Evolutionary conservation across 108 stramenopile species (phyloP).

Genomic region (Cyclotella distinguenda): DNA sequence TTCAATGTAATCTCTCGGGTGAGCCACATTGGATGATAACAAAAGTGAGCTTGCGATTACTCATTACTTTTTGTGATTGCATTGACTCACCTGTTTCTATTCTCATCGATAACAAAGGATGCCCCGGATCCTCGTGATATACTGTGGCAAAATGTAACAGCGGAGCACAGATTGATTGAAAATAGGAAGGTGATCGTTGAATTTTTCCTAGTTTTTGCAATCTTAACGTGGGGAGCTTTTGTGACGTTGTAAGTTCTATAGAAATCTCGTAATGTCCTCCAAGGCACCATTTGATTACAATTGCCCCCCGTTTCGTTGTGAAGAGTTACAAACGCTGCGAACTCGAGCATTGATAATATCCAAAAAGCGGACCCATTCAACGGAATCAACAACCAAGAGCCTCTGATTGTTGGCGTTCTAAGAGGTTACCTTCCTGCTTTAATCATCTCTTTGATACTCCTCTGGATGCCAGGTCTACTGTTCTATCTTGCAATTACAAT

Average conservation of each 20-base stretch:
- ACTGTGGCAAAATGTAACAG: constrained; percentile 52
- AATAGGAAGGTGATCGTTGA: constrained; percentile 34
- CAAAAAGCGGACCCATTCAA: not conserved
- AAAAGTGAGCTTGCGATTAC: too few relatives aligned
- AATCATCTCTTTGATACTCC: constrained; percentile 45
- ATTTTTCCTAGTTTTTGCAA: constrained; percentile 33
- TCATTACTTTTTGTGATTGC: too few relatives aligned
- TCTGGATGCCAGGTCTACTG: constrained; percentile 40
- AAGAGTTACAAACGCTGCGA: constrained; percentile 2
- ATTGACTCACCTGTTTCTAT: too few relatives aligned
- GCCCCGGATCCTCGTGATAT: constrained; percentile 66
- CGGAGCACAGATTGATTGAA: constrained; percentile 37
- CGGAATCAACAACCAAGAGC: not conserved
- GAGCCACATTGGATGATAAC: constrained; percentile 41
- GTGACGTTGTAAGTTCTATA: constrained; percentile 17
- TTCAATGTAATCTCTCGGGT: constrained; percentile 50
- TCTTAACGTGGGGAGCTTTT: constrained; percentile 43
- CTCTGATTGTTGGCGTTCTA: constrained; percentile 15
- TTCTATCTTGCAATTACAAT: constrained; percentile 34
- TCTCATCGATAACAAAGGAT: too few relatives aligned
- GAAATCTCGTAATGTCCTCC: not conserved
- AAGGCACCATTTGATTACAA: constrained; percentile 2
- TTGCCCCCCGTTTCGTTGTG: not conserved
- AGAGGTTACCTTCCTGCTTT: constrained; percentile 42
- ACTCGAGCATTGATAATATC: constrained; percentile 6